Percentiles rank a stretch among this genome's conserved stretches.
phyloP scores from a whole-genome alignment of 108 stramenopile species.

The Asterionellopsis glacialis region DNA sequence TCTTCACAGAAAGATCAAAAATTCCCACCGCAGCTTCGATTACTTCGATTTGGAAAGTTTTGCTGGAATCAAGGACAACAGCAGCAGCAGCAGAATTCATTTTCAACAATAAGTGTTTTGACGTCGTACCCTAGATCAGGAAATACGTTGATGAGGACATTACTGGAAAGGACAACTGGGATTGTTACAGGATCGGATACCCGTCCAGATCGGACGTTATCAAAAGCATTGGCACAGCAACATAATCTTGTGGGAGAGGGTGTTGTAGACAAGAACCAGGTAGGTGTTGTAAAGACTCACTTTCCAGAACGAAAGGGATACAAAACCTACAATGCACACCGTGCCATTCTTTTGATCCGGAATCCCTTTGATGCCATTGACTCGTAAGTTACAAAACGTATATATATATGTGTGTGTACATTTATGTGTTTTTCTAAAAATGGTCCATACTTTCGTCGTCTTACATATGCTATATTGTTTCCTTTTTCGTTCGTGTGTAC shows the following conservation, averaged over 20 bases:
- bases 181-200: constrained; percentile 93
- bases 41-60: constrained; percentile 24
- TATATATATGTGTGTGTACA: no score
- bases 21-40: constrained; percentile 36
- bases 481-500: no score
- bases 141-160: constrained; percentile 77
- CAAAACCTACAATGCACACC: constrained; percentile 25
- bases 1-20: background rate
- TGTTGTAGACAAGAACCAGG: constrained; percentile 28
- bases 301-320: constrained; percentile 91
- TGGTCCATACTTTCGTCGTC: no score
- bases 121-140: constrained; percentile 90
- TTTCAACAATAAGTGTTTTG: constrained; percentile 35
- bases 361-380: constrained; percentile 98
- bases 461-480: no score
- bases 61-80: background rate
- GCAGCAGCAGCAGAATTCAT: constrained; percentile 1
- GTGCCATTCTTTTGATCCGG: constrained; percentile 78
- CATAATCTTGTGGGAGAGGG: constrained; percentile 86
- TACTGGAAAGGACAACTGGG: constrained; percentile 74
- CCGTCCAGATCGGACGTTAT: constrained; percentile 77
- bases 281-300: constrained; percentile 78
- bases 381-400: constrained; percentile 15
- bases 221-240: constrained; percentile 48
- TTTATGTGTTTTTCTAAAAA: no score